Conservation (phyloP, 495 filamentous ascomycete genomes). For the Patellaria atrata region DNA sequence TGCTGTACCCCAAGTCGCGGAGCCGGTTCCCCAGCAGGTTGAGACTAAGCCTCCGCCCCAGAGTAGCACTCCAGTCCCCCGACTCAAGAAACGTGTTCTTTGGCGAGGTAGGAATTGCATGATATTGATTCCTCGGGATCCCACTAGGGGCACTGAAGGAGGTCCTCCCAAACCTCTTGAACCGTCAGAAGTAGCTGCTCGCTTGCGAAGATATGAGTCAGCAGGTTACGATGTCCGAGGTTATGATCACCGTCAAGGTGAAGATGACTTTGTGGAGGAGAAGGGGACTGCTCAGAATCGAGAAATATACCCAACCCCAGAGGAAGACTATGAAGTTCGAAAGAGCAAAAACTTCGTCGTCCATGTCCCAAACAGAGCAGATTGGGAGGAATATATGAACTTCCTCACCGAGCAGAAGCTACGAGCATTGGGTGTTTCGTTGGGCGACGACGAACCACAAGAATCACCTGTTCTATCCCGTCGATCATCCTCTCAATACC, state of each 20-base stretch:
- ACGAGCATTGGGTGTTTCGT: conserved; percentile 70
- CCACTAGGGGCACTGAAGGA: conserved; percentile 16
- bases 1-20: neutral
- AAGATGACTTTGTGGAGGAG: neutral
- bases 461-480: conserved; percentile 37
- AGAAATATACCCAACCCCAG: conserved; percentile 53
- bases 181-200: conserved; percentile 44
- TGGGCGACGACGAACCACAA: conserved; percentile 57
- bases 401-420: conserved; percentile 78
- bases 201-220: conserved; percentile 54
- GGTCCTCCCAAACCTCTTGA: conserved; percentile 42
- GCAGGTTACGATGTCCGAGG: conserved; percentile 62
- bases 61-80: conserved; percentile 11
- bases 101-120: conserved; percentile 25
- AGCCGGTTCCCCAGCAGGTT: neutral
- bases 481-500: conserved; percentile 48
- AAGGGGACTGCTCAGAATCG: conserved; percentile 40
- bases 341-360: conserved; percentile 41
- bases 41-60: conserved; percentile 1
- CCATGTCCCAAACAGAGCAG: conserved; percentile 58
- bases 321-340: conserved; percentile 42
- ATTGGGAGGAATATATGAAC: conserved; percentile 75
- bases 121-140: conserved; percentile 19
- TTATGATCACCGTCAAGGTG: conserved; percentile 33
- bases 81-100: conserved; percentile 21